Evolutionary conservation across 2,329 filamentous ascomycete species (phyloP).

Genomic region (Botrytis deweyae): DNA sequence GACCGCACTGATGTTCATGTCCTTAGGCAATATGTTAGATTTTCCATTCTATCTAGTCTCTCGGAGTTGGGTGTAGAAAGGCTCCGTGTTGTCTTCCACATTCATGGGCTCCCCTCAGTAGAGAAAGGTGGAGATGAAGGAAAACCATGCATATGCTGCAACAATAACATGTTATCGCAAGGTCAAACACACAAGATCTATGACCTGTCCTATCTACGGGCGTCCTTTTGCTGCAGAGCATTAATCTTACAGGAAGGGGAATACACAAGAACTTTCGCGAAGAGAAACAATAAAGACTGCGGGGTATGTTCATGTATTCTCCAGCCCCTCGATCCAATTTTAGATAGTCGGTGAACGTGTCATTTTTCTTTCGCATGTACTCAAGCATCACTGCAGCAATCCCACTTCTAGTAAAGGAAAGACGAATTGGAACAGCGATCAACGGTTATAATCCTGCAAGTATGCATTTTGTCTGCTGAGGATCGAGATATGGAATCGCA

Average conservation of each 20-base stretch:
- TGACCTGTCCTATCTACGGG: background rate
- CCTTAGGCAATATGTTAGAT: background rate
- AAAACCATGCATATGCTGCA: conserved; percentile 1
- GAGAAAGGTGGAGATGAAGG: background rate
- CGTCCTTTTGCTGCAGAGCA: conserved; percentile 1
- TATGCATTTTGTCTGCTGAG: background rate
- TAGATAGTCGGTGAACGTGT: conserved; percentile 20
- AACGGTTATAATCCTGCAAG: background rate
- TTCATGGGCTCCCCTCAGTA: background rate
- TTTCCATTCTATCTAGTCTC: background rate
- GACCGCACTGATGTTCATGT: conserved; percentile 2
- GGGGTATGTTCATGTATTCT: conserved; percentile 21
- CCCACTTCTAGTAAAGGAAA: background rate
- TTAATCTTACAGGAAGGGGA: background rate
- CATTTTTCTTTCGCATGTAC: conserved; percentile 1
- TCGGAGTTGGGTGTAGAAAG: background rate
- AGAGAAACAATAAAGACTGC: conserved; percentile 19
- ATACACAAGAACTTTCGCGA: conserved; percentile 14
- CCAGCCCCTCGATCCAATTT: conserved; percentile 12
- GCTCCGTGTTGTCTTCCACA: background rate
- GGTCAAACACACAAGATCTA: background rate
- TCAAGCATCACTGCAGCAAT: background rate
- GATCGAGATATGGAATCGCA: conserved; percentile 8
- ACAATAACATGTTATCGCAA: background rate
- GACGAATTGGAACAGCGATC: background rate